Base-by-base conservation (phyloP, 2,329 filamentous ascomycete species). In the Diaporthe caulivora region DNA sequence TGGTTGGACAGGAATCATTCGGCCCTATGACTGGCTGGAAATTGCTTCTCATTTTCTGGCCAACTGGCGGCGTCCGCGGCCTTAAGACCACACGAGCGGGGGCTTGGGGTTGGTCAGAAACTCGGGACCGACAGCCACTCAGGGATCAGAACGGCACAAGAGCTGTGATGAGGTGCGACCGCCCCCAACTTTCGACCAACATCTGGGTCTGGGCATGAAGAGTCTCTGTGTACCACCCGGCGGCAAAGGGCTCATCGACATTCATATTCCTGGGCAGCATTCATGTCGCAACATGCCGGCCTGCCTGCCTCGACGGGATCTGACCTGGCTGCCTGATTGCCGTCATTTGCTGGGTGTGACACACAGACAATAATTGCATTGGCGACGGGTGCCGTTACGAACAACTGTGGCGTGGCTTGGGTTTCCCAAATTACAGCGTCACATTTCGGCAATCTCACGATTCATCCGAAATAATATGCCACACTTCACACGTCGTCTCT, bases 381-480 rank as follows among this genome's bases (percentile, higher is more conserved):
- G 65, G 42, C n/a, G 49, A 42, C 42, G 49, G 44, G 24, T 60
- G 29, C 31, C 54, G 49, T 55, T 51, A 51, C 64, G 42, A 37
- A 31, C 58, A 57, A 17, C 40, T 26, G 58, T 40, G 24, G 37
- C 37, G 64, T 62, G 42, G 51, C 53, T 57, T 51, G 29, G 26
- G 44, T 31, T 58, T 47, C 69, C 44, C 72, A 69, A 75, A 71
- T 75, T 73, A 64, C 73, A 73, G 71, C 71, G 71, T 75, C 47
- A 51, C 73, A 65, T 65, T 37, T 49, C 58, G 58, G 58, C 18
- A 47, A 75, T 71, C 53, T 70, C 31, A 42, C 51, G 47, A 54
- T 51, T 44, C 42, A 29, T 24, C 71, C 65, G 49, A 42, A 42
- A 60, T 53, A 44, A 51, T 72, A 37, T 65, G 29, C 55, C 42